These are phyloP conservation scores for Kurtzmaniella quercitrusa DNA, from an alignment of 1,139 yeast species.

Conservation along the genomic window DNA sequence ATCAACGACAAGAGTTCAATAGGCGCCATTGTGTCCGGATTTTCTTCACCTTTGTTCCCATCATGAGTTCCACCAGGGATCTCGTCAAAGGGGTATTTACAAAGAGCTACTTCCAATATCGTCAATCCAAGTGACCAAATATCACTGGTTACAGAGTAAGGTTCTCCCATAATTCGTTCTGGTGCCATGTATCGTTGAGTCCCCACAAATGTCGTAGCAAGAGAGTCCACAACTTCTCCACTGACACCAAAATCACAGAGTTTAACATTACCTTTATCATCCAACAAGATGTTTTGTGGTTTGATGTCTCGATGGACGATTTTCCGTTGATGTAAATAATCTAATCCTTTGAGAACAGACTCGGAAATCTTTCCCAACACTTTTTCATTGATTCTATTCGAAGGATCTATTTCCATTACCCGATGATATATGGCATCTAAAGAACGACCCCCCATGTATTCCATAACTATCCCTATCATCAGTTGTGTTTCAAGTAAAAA, in stretches of 20 bases:
- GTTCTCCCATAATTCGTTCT: conserved; percentile 91
- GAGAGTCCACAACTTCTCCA: conserved; percentile 91
- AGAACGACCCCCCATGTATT: conserved; percentile 90
- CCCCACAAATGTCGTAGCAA: conserved; percentile 95
- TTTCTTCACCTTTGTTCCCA: conserved; percentile 21
- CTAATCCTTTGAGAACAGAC: conserved; percentile 75
- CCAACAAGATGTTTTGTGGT: conserved; percentile 85
- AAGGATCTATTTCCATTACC: conserved; percentile 51
- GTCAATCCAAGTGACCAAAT: conserved; percentile 96
- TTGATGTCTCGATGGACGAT: conserved; percentile 92
- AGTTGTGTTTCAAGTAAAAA: conserved; percentile 73
- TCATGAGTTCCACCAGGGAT: conserved; percentile 25
- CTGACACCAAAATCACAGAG: conserved; percentile 98
- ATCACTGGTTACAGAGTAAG: conserved; percentile 90
- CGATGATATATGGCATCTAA: conserved; percentile 83
- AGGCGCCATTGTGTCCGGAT: conserved; percentile 49
- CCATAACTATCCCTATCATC: conserved; percentile 89
- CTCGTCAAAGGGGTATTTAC: conserved; percentile 63
- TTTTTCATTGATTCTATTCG: conserved; percentile 87
- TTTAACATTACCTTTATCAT: conserved; percentile 74
- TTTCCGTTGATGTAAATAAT: conserved; percentile 80
- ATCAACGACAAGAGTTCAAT: conserved; percentile 82
- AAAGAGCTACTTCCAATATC: conserved; percentile 85
- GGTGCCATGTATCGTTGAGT: conserved; percentile 99
- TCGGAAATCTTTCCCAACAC: conserved; percentile 88